phyloP scores from a whole-genome alignment of 495 filamentous ascomycete species.

The Xylaria sp. region DNA sequence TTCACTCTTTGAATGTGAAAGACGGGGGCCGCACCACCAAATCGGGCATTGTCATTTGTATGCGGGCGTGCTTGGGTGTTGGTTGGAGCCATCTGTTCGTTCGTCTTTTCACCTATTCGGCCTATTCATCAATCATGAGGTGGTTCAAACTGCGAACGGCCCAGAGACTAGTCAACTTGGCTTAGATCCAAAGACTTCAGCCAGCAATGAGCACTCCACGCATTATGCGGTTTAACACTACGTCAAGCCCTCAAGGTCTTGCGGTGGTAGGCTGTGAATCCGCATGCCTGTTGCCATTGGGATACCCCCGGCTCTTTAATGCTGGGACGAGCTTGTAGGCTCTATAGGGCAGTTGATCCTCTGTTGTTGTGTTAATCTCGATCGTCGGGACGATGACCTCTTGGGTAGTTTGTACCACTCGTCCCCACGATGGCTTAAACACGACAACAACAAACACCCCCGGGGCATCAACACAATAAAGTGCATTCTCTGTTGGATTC shows the following conservation, averaged over 20 bases:
- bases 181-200: conserved; percentile 25
- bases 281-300: conserved; percentile 20
- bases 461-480: background rate
- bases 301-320: conserved; percentile 16
- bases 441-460: conserved; percentile 1
- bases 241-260: conserved; percentile 15
- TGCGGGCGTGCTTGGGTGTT: conserved; percentile 22
- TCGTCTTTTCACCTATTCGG: conserved; percentile 18
- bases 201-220: conserved; percentile 22
- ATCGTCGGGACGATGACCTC: conserved; percentile 19
- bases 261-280: conserved; percentile 25
- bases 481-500: conserved; percentile 10
- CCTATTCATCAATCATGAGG: conserved; percentile 20
- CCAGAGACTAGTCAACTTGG: conserved; percentile 30
- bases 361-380: conserved; percentile 21
- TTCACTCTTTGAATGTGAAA: conserved; percentile 16
- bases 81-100: conserved; percentile 10
- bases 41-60: conserved; percentile 26
- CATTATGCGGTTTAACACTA: conserved; percentile 25
- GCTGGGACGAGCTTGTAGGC: conserved; percentile 27
- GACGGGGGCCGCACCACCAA: conserved; percentile 14
- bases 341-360: conserved; percentile 26
- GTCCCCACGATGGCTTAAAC: conserved; percentile 19
- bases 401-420: background rate
- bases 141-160: conserved; percentile 22